Evolutionary conservation across 2,329 filamentous ascomycete genomes (phyloP), one percentile per base, ranked within the genome.

Genomic region (Hypomyces perniciosus): DNA sequence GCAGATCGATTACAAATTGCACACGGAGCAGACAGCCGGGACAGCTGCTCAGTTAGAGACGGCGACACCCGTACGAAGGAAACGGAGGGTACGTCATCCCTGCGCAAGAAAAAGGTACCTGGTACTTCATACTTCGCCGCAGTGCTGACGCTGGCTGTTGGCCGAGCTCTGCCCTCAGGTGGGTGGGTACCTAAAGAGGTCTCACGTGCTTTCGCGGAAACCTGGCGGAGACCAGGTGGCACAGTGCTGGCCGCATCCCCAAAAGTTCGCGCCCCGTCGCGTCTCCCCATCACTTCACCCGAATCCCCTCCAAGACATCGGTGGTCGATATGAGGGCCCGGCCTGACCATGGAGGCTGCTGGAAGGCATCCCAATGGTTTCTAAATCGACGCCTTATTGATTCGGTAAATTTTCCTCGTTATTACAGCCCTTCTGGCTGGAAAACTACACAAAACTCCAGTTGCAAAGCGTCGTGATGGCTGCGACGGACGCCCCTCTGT

Each of bases 201-300:
- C 61, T 73, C 71, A 73, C 70, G 71, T 73, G 71, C 63, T 67
- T 69, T 68, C 71, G 71, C 66, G 71, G 61, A 60, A 62, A 66
- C 62, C 62, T 72, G 67, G 70, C 65, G 68, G 61, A 54, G 56
- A 57, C 60, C 55, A 54, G 56, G 62, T 57, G 54, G 47, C 60
- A 63, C 62, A 57, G 59, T 59, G 59, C 59, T 53, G 38, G 42
- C n/a, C 44, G 51, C 45, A 47, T 60, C 64, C 65, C 62, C 65
- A 61, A 66, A 64, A 63, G 54, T 65, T 65, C 68, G 68, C 68
- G 68, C 63, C 66, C 48, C 62, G 67, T 68, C 72, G 71, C 71
- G 72, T 72, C 68, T 69, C 64, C 67, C 68, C 58, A 60, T 62
- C 62, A 70, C 68, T 58, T 69, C 67, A 65, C 63, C 59, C 59